Conservation (phyloP, 2,329 filamentous ascomycete genomes). For the Aspergillus unguis region DNA sequence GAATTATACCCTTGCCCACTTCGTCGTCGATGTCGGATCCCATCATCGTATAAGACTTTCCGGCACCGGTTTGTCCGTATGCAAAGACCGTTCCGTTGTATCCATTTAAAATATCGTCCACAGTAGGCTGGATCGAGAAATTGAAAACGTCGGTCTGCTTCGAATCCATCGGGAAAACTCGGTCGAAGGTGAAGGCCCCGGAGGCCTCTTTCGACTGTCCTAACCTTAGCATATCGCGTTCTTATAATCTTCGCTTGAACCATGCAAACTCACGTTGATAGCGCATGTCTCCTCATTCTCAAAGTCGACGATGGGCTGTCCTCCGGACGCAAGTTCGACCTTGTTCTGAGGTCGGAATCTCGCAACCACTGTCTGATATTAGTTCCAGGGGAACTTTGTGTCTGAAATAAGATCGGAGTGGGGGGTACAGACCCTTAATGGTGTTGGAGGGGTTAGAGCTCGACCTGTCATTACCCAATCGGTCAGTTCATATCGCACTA, state of each 20-base stretch:
- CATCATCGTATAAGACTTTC: conserved; percentile 99
- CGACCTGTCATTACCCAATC: conserved; percentile 25
- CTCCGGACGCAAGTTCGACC: conserved; percentile 83
- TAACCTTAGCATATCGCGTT: conserved; percentile 2
- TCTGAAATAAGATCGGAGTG: neutral
- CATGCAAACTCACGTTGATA: conserved; percentile 62
- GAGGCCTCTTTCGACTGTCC: conserved; percentile 73
- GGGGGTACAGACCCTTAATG: conserved; percentile 49
- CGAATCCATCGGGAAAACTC: conserved; percentile 92
- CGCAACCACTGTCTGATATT: conserved; percentile 70
- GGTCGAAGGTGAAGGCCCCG: conserved; percentile 92
- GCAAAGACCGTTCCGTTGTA: conserved; percentile 99
- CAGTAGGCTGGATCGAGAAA: conserved; percentile 92
- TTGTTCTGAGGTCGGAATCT: conserved; percentile 97
- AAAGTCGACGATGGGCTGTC: conserved; percentile 87
- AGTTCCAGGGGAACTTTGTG: neutral
- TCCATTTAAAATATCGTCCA: conserved; percentile 96
- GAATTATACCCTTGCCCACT: conserved; percentile 86
- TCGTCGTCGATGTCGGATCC: conserved; percentile 90
- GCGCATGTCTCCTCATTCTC: conserved; percentile 83
- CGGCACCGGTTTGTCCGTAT: conserved; percentile 95
- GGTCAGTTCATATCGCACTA: conserved; percentile 12
- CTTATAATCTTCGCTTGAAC: no score
- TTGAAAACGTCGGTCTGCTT: conserved; percentile 93
- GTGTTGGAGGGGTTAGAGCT: conserved; percentile 43